phyloP scores from a whole-genome alignment of 352 stramenopile genomes.

The Saprolegnia diclina region DNA sequence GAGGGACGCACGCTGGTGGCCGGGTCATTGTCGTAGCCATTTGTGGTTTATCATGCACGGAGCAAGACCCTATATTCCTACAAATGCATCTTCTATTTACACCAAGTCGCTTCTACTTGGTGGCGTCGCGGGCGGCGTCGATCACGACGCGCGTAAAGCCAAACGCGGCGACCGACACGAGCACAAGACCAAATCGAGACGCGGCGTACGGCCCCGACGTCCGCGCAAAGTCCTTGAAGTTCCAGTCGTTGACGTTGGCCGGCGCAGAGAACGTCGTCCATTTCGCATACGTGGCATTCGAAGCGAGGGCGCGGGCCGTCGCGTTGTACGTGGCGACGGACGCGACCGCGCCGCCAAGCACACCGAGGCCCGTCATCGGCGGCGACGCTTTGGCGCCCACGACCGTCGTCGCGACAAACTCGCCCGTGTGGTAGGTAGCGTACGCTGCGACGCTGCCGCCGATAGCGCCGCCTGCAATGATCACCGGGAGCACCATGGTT shows the following conservation, averaged over 20 bases:
- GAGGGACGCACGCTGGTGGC: no score
- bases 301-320: neutral
- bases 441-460: neutral
- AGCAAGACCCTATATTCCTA: no score
- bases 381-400: neutral
- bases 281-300: constrained; percentile 1
- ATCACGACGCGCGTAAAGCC: constrained; percentile 1
- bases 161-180: constrained; percentile 2
- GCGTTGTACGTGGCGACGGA: neutral
- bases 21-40: no score
- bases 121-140: neutral
- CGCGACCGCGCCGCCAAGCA: neutral
- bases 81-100: no score
- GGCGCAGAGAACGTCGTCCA: constrained; percentile 3
- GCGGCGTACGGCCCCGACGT: constrained; percentile 4
- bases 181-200: constrained; percentile 4
- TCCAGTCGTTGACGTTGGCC: constrained; percentile 8
- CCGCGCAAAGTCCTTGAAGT: constrained; percentile 14
- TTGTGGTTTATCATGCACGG: no score
- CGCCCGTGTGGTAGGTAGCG: constrained; percentile 4
- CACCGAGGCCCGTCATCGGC: neutral
- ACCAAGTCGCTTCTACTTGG: neutral
- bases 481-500: constrained; percentile 4
- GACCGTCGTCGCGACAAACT: neutral
- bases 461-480: constrained; percentile 5